Base-by-base conservation (phyloP, 2,329 filamentous ascomycete genomes). In the Hawksworthiomyces lignivorus region DNA sequence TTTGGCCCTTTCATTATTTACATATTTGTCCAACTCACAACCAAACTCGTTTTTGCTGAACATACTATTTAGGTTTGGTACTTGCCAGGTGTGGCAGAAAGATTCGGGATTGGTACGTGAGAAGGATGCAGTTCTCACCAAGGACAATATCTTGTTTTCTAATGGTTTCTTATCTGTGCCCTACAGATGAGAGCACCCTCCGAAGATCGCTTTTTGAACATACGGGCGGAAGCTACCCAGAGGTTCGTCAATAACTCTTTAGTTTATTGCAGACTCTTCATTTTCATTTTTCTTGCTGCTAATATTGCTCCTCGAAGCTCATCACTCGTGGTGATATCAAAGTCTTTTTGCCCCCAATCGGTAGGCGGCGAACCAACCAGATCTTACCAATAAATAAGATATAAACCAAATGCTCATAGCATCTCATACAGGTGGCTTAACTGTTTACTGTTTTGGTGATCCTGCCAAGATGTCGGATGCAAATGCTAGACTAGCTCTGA, bases 361-460 rank as follows among this genome's bases (percentile, higher is more conserved):
- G 75, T 77, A 63, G 50, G 59, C 12, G 8, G 10, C 14, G 5
- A 34, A 24, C 19, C 12, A 38, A 49, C 30, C 35, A 37, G 42
- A 48, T 57, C n/a, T n/a, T n/a, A n/a, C n/a, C n/a, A n/a, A n/a
- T n/a, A n/a, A n/a, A n/a, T n/a, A n/a, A n/a, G n/a, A n/a, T n/a
- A n/a, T n/a, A n/a, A n/a, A n/a, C n/a, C n/a, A n/a, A n/a, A n/a
- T n/a, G n/a, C n/a, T n/a, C n/a, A n/a, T n/a, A n/a, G n/a, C n/a
- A n/a, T n/a, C n/a, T n/a, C n/a, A n/a, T 19, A 40, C 32, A 77
- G 74, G 89, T 44, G 92, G 90, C 8, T 67, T 97, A 52, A 97
- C 92, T 0, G 92, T 97, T 8, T 97, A 98, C 66, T 92, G 87
- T 63, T 98, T 98, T 59, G 92, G 92, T 33, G 88, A 96, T 53